phyloP scores from a whole-genome alignment of 306 rosid genomes.

The Cucurbita pepo region DNA sequence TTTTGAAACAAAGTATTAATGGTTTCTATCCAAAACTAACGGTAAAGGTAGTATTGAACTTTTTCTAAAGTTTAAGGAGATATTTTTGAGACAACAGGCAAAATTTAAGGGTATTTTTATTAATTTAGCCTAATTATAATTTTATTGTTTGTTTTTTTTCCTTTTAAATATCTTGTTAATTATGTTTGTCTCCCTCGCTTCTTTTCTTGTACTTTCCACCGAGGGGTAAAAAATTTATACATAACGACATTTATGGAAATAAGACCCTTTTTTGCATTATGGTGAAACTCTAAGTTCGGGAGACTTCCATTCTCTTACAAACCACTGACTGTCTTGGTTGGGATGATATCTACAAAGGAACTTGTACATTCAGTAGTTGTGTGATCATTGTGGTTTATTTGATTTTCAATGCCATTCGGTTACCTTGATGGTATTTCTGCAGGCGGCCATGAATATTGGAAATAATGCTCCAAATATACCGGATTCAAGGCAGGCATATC shows the following conservation, averaged over 20 bases:
- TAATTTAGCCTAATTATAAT: too few relatives aligned
- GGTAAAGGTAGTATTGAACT: too few relatives aligned
- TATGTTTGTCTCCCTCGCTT: neutral
- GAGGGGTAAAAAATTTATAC: neutral
- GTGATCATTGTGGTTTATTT: neutral
- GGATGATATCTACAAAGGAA: neutral
- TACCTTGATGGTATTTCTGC: constrained; percentile 20
- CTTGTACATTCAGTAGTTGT: neutral
- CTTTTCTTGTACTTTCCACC: neutral
- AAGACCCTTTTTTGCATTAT: neutral
- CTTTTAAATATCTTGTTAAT: neutral
- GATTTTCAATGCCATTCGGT: neutral
- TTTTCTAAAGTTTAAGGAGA: too few relatives aligned
- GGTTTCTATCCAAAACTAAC: too few relatives aligned
- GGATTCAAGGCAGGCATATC: constrained; percentile 26
- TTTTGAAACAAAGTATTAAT: too few relatives aligned
- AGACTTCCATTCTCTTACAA: neutral
- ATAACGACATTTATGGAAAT: neutral
- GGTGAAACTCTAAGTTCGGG: neutral
- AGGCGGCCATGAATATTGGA: constrained; percentile 46
- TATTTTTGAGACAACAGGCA: too few relatives aligned
- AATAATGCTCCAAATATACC: constrained; percentile 9
- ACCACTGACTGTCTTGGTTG: neutral
- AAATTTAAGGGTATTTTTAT: too few relatives aligned
- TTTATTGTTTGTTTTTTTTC: neutral